These are phyloP conservation scores for Acorus gramineus DNA, from an alignment of 106 monocot genomes.

Conservation along the genomic window DNA sequence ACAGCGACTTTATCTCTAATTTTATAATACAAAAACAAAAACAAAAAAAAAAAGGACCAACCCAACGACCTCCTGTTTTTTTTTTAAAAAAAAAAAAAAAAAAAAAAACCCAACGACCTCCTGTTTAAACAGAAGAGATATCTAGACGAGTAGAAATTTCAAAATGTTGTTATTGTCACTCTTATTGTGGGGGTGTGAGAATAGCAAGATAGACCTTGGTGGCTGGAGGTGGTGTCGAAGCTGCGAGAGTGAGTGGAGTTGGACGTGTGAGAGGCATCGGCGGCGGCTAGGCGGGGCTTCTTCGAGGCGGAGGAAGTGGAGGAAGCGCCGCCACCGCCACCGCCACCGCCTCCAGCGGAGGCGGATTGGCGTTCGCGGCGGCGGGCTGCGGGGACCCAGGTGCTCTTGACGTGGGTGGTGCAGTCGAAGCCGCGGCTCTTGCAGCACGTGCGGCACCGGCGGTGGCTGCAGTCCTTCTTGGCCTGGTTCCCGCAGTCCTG, in stretches of 20 bases:
- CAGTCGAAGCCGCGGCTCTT: constrained; percentile 61
- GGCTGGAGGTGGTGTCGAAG: constrained; percentile 51
- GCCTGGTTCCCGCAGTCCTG: constrained; percentile 86
- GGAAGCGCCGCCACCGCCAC: constrained; percentile 13
- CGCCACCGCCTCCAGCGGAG: not conserved
- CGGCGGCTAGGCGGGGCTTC: constrained; percentile 33
- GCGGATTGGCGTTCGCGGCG: constrained; percentile 53
- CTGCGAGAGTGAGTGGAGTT: constrained; percentile 38
- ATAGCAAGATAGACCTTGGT: constrained; percentile 21
- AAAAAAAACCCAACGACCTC: no score
- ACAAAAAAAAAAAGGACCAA: no score
- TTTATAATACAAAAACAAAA: no score
- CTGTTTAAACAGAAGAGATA: no score
- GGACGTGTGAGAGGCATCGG: constrained; percentile 34
- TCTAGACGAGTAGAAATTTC: no score
- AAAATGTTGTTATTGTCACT: no score
- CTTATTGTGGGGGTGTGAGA: not conserved
- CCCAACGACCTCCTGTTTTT: no score
- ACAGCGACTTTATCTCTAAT: no score
- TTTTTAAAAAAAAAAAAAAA: no score
- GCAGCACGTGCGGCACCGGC: constrained; percentile 74
- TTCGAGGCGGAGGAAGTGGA: constrained; percentile 31
- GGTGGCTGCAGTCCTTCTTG: constrained; percentile 68
- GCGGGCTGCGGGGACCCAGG: constrained; percentile 72
- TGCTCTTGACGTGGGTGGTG: constrained; percentile 74